phyloP scores from a whole-genome alignment of 73 alveolate genomes.

The Urostyla sp. region DNA sequence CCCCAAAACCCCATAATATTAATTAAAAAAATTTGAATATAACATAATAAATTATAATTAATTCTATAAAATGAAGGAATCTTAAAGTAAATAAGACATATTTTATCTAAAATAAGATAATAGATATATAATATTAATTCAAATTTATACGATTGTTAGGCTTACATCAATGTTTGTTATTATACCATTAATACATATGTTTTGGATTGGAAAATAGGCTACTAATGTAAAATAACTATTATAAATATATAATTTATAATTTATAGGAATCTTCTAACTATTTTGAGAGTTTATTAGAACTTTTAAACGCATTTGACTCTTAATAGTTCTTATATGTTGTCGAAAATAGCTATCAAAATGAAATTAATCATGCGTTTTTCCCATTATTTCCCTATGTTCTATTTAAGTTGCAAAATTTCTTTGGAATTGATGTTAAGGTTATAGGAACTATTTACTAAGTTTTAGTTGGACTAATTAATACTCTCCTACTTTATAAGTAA shows the following conservation, averaged over 20 bases:
- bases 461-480: not conserved
- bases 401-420: not conserved
- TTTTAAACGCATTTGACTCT: conserved; percentile 38
- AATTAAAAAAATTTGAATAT: not conserved
- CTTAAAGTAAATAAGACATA: not conserved
- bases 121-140: no score
- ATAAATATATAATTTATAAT: not conserved
- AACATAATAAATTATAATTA: not conserved
- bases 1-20: conserved; percentile 19
- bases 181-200: conserved; percentile 9
- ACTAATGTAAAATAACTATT: conserved; percentile 1
- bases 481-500: conserved; percentile 25
- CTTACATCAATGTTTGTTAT: not conserved
- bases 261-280: not conserved
- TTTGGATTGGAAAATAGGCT: conserved; percentile 36
- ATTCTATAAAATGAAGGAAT: not conserved
- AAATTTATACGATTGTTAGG: not conserved
- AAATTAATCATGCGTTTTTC: conserved; percentile 55
- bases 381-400: conserved; percentile 37
- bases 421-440: not conserved
- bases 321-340: conserved; percentile 19
- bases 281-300: not conserved
- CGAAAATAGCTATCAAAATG: conserved; percentile 20
- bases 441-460: conserved; percentile 1
- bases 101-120: no score